Conservation (phyloP, 805 yeast species). For the Kuraishia cidri region DNA sequence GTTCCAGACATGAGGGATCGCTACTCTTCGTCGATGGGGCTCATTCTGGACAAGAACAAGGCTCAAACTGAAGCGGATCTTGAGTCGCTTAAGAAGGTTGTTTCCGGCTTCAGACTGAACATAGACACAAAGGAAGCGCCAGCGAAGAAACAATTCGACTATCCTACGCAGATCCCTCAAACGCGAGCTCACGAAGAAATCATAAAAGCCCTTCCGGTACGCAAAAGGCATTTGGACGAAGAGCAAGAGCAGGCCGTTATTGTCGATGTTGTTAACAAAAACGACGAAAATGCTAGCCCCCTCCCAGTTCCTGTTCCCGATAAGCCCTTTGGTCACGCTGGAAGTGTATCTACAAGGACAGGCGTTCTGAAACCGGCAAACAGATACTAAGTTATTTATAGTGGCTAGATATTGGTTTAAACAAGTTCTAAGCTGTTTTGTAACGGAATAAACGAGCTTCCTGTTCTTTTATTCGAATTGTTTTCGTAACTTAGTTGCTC, state of each 20-base stretch:
- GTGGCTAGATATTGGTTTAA: too few relatives aligned
- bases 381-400: too few relatives aligned
- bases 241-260: not conserved
- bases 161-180: not conserved
- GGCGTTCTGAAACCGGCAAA: too few relatives aligned
- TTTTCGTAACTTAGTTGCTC: too few relatives aligned
- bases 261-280: too few relatives aligned
- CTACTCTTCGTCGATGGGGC: not conserved
- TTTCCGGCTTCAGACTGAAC: not conserved
- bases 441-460: too few relatives aligned
- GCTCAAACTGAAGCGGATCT: not conserved
- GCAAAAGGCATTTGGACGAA: not conserved
- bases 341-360: too few relatives aligned
- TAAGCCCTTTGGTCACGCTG: too few relatives aligned
- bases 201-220: not conserved
- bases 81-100: not conserved
- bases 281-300: too few relatives aligned
- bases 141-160: not conserved
- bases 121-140: not conserved
- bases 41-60: not conserved
- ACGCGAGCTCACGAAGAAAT: not conserved
- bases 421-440: too few relatives aligned
- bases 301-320: too few relatives aligned
- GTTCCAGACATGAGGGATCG: not conserved
- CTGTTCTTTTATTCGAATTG: too few relatives aligned